Base-by-base conservation (phyloP, 2,329 filamentous ascomycete species). In the Fusarium nanum region DNA sequence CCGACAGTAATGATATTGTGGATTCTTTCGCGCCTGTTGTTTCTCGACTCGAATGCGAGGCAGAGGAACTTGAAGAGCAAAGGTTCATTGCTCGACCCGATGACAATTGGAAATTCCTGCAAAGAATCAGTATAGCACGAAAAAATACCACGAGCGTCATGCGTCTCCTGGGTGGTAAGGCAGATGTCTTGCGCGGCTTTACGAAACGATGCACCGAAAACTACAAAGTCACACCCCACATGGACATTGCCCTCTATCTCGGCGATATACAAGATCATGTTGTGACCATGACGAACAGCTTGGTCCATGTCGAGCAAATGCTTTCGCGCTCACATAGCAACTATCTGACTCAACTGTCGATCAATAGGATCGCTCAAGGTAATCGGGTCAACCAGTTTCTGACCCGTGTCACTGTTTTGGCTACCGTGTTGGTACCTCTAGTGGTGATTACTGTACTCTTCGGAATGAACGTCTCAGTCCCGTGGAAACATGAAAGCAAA, bases 231-330 rank as follows among this genome's bases (percentile, higher is more conserved):
- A 97, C 96, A 2, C 96, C 96, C 9, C 92, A 94, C 48, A 96
- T 96, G 83, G 96, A 99, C 77, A 97, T 99, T 72, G 96, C 94
- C 22, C 88, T 99, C 76, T 99, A 99, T 78, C 88, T 99, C 30
- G 93, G 93, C 76, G 96, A 99, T 82, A 98, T 99, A 71, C 96
- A 99, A 81, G 96, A 99, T 81, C 96, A 99, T 87, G 95, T 99
- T 56, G 93, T 99, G 64, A 99, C 96, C 47, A 98, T 98, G 95
- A 97, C 97, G 88, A 95, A 92, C 73, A 99, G 97, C 81, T 82
- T 99, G 75, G 90, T 89, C 2, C 96, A 99, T 79, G 98, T 97
- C 73, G 96, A 99, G 80, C 98, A 98, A 86, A 98, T 99, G 87
- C 87, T 99, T 52, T 94, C 92, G 25, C 92, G 96, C 23, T 92